Evolutionary conservation across 441 rosid genomes (phyloP).

Genomic region (Pelargonium citronellum): DNA sequence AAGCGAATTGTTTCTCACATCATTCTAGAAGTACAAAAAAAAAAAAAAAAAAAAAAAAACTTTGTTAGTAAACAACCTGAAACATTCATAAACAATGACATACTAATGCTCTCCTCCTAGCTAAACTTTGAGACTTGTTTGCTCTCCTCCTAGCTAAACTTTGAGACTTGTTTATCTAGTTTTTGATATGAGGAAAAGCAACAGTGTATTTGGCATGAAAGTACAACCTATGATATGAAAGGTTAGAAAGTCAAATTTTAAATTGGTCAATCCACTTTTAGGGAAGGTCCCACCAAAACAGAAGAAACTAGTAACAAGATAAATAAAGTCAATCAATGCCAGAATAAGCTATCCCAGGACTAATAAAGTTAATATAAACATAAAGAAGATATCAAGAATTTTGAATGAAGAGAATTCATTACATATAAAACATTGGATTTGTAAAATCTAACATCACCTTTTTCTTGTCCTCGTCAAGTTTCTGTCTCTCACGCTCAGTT

Average conservation of each 20-base stretch:
- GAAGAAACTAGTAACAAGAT: background rate
- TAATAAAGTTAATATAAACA: background rate
- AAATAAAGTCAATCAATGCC: background rate
- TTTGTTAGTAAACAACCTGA: background rate
- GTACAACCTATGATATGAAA: background rate
- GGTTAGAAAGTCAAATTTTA: background rate
- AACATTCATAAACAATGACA: background rate
- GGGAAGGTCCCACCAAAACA: background rate
- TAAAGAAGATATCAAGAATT: background rate
- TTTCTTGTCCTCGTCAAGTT: slow-evolving; percentile 73
- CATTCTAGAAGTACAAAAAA: slow-evolving; percentile 43
- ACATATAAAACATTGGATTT: slow-evolving; percentile 1
- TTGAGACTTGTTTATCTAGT: background rate
- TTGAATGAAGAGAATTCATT: background rate
- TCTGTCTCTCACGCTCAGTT: slow-evolving; percentile 73
- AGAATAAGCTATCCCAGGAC: background rate
- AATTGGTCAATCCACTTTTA: background rate
- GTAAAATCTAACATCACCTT: slow-evolving; percentile 36
- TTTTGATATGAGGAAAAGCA: background rate
- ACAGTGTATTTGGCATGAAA: background rate
- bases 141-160: no score
- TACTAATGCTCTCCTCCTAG: background rate
- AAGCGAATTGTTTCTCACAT: slow-evolving; percentile 53
- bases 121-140: background rate
- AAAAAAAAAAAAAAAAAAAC: slow-evolving; percentile 13